These are phyloP conservation scores for Lactuca saligna DNA, from an alignment of 129 eudicot genomes.

Conservation along the genomic window DNA sequence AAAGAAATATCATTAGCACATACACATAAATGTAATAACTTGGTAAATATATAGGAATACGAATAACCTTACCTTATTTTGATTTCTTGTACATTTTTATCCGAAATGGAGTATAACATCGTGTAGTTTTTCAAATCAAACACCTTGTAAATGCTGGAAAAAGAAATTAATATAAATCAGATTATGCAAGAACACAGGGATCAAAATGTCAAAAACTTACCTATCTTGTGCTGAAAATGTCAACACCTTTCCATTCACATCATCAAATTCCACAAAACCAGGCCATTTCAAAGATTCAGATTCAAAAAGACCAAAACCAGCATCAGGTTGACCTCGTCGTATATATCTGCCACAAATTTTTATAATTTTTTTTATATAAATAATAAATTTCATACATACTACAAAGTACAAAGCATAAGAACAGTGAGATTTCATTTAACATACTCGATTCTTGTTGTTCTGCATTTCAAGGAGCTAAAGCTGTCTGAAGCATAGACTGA, in stretches of 20 bases:
- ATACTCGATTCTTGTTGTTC: slow-evolving; percentile 88
- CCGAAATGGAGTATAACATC: slow-evolving; percentile 72
- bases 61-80: slow-evolving; percentile 55
- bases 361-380: not conserved
- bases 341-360: slow-evolving; percentile 51
- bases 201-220: slow-evolving; percentile 21
- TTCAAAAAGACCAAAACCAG: slow-evolving; percentile 84
- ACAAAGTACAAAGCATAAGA: not conserved
- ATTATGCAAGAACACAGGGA: not conserved
- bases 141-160: slow-evolving; percentile 77
- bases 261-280: slow-evolving; percentile 95
- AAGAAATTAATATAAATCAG: not conserved
- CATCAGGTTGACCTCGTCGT: slow-evolving; percentile 78
- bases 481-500: slow-evolving; percentile 85
- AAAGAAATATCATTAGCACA: not conserved
- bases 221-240: slow-evolving; percentile 89
- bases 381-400: not conserved
- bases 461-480: slow-evolving; percentile 89
- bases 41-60: not conserved
- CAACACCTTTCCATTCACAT: slow-evolving; percentile 89
- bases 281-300: slow-evolving; percentile 95
- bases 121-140: slow-evolving; percentile 67
- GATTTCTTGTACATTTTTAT: slow-evolving; percentile 73
- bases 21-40: too few species aligned
- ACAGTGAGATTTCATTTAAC: slow-evolving; percentile 21